A percentile compares a stretch with the other conserved stretches of the same genome.
phyloP scores from a whole-genome alignment of 768 basidiomycete genomes.

The Tricholoma bakamatsutake region DNA sequence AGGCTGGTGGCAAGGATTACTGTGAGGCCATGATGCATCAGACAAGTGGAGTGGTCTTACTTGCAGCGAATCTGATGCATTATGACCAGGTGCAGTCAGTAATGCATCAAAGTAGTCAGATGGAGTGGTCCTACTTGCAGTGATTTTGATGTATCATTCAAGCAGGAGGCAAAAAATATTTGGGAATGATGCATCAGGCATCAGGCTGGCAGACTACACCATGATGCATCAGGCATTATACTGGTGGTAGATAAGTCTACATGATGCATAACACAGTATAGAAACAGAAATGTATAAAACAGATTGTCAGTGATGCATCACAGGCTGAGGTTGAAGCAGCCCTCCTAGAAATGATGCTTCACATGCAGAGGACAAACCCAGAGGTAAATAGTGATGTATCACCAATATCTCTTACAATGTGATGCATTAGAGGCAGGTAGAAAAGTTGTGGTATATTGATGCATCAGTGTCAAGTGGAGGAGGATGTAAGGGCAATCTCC shows the following conservation, averaged over 20 bases:
- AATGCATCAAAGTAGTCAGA: neutral
- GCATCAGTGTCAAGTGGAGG: neutral
- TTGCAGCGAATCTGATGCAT: too few species aligned
- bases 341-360: neutral
- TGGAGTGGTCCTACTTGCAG: neutral
- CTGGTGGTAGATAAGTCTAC: too few species aligned
- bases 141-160: neutral
- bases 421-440: neutral
- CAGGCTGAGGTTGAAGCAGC: neutral
- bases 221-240: too few species aligned
- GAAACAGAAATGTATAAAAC: neutral
- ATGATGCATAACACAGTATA: neutral
- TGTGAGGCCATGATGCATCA: too few species aligned
- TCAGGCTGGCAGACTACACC: too few species aligned
- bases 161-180: too few species aligned
- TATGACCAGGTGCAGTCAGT: too few species aligned
- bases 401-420: neutral
- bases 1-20: too few species aligned
- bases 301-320: neutral
- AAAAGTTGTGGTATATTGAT: neutral
- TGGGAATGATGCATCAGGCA: too few species aligned
- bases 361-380: neutral
- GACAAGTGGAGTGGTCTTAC: too few species aligned
- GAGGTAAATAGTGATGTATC: neutral
- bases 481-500: too few species aligned